Conservation (phyloP, 805 yeast species). For the Myxozyma udenii region DNA sequence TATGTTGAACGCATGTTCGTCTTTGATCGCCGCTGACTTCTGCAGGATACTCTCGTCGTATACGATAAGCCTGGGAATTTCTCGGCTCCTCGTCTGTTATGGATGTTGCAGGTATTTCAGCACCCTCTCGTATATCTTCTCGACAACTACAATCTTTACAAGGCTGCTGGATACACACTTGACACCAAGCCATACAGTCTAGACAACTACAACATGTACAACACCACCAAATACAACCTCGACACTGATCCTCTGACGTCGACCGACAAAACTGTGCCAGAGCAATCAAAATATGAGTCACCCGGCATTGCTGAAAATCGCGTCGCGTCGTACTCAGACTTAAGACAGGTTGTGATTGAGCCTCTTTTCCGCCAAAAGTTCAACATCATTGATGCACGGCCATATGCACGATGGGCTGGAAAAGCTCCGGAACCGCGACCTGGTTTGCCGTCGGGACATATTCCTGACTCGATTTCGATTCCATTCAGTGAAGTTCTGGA, state of each 20-base stretch:
- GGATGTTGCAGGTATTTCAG: slow-evolving; percentile 81
- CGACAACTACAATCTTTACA: slow-evolving; percentile 62
- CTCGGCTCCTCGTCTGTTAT: slow-evolving; percentile 86
- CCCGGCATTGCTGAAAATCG: slow-evolving; percentile 44
- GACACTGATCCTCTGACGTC: slow-evolving; percentile 37
- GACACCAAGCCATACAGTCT: slow-evolving; percentile 52
- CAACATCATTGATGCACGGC: slow-evolving; percentile 75
- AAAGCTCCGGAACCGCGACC: slow-evolving; percentile 83
- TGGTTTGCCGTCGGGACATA: slow-evolving; percentile 85
- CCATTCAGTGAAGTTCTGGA: slow-evolving; percentile 69
- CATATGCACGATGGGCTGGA: slow-evolving; percentile 72
- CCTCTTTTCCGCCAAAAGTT: slow-evolving; percentile 22
- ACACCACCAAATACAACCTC: slow-evolving; percentile 46
- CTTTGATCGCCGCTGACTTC: too few relatives aligned
- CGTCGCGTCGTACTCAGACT: slow-evolving; percentile 65
- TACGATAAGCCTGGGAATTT: slow-evolving; percentile 85
- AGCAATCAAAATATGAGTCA: slow-evolving; percentile 30
- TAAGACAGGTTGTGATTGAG: slow-evolving; percentile 52
- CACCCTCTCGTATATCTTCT: slow-evolving; percentile 67
- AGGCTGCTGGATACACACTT: slow-evolving; percentile 46
- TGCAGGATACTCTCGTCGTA: slow-evolving; percentile 66
- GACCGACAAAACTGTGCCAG: slow-evolving; percentile 11
- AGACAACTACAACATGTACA: slow-evolving; percentile 62
- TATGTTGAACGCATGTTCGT: background rate
- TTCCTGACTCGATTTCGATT: slow-evolving; percentile 72